Percentiles rank a stretch among this genome's conserved stretches.
Conservation (phyloP, 345 rosid genomes). For the Raphanus sativus region DNA sequence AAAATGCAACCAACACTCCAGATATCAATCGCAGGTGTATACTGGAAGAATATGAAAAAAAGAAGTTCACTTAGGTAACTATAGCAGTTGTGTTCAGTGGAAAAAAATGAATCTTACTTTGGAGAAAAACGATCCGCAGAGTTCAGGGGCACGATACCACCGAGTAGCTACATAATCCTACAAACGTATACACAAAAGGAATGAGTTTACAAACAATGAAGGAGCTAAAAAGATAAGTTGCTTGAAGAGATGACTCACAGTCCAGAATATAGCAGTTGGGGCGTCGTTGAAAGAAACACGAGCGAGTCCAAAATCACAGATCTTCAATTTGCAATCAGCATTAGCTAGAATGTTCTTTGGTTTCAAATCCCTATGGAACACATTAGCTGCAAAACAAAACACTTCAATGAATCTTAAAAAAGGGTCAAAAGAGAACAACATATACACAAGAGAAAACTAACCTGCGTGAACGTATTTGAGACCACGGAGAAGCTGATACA, state of each 20-base stretch:
- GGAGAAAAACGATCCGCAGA: not conserved
- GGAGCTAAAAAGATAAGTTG: not conserved
- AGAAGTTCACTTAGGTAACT: not conserved
- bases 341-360: not conserved
- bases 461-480: not conserved
- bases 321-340: not conserved
- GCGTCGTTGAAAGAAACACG: slow-evolving; percentile 1
- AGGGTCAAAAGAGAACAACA: not conserved
- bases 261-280: not conserved
- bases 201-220: not conserved
- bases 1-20: not conserved
- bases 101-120: not conserved
- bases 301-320: not conserved
- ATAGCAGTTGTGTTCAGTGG: not conserved
- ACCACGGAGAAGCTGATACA: not conserved
- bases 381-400: not conserved
- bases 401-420: not conserved
- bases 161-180: slow-evolving; percentile 1
- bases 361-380: not conserved
- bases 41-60: not conserved
- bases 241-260: not conserved
- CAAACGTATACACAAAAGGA: not conserved
- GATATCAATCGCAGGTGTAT: not conserved
- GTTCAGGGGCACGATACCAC: not conserved
- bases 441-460: not conserved